Percentiles rank a stretch among this genome's conserved stretches.
These are phyloP conservation scores for Begonia loranthoides DNA, from an alignment of 306 rosid species.

Conservation along the genomic window DNA sequence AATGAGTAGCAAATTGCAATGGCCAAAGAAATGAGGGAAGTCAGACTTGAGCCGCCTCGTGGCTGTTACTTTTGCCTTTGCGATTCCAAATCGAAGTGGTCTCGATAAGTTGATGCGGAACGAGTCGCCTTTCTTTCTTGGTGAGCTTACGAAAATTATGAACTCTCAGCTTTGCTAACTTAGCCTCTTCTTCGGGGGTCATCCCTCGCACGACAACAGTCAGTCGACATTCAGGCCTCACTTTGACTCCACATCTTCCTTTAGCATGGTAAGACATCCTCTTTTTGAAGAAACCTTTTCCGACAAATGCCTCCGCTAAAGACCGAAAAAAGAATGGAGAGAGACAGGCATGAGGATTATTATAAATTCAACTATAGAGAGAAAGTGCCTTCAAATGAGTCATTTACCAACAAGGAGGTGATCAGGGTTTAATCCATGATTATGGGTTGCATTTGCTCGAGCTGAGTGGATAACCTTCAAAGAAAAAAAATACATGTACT, in stretches of 20 bases:
- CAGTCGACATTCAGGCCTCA: constrained; percentile 66
- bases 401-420: constrained; percentile 76
- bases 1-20: too few species aligned
- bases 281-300: constrained; percentile 56
- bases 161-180: constrained; percentile 74
- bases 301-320: constrained; percentile 81
- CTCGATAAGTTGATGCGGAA: constrained; percentile 88
- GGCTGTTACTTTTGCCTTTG: constrained; percentile 20
- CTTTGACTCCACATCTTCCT: constrained; percentile 31
- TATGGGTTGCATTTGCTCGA: constrained; percentile 81
- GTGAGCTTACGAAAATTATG: constrained; percentile 56
- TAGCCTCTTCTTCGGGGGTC: constrained; percentile 76
- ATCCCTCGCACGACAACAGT: constrained; percentile 76
- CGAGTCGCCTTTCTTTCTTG: constrained; percentile 57
- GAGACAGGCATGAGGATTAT: neutral
- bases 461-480: constrained; percentile 86
- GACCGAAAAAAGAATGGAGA: constrained; percentile 13
- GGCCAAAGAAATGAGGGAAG: too few species aligned
- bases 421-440: constrained; percentile 74
- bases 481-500: neutral
- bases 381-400: constrained; percentile 7
- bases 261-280: constrained; percentile 34
- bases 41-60: neutral
- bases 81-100: constrained; percentile 74
- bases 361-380: neutral